These are phyloP conservation scores for Macrophomina tecta DNA, from an alignment of 2,329 filamentous ascomycete genomes.

Conservation along the genomic window DNA sequence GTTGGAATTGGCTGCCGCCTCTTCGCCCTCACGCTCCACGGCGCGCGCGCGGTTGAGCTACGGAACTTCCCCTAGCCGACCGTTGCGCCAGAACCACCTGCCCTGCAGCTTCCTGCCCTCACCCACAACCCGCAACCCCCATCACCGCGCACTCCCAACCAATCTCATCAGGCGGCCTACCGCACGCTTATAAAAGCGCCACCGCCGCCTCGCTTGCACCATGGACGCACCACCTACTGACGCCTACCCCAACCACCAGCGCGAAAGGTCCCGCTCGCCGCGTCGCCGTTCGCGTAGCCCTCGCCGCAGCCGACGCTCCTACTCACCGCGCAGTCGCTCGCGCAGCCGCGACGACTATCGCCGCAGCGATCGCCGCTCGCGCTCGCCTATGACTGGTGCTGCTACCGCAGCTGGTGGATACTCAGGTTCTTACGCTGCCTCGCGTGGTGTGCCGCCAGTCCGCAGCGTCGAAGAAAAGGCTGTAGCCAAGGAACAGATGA, in stretches of 20 bases:
- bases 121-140: slow-evolving; percentile 22
- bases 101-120: slow-evolving; percentile 27
- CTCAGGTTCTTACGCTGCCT: slow-evolving; percentile 60
- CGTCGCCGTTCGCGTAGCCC: slow-evolving; percentile 63
- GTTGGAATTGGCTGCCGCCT: slow-evolving; percentile 16
- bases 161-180: slow-evolving; percentile 20
- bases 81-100: slow-evolving; percentile 27
- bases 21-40: slow-evolving; percentile 23
- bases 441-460: slow-evolving; percentile 52
- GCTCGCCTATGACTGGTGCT: slow-evolving; percentile 83
- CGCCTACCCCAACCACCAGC: slow-evolving; percentile 56
- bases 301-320: slow-evolving; percentile 63
- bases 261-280: slow-evolving; percentile 82
- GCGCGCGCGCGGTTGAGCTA: slow-evolving; percentile 26
- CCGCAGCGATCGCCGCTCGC: slow-evolving; percentile 62
- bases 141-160: slow-evolving; percentile 20
- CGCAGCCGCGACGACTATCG: slow-evolving; percentile 70
- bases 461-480: slow-evolving; percentile 84
- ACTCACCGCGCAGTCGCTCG: slow-evolving; percentile 71
- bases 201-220: slow-evolving; percentile 13
- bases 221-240: slow-evolving; percentile 28
- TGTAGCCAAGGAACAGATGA: slow-evolving; percentile 90
- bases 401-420: slow-evolving; percentile 72
- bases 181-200: slow-evolving; percentile 26
- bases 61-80: slow-evolving; percentile 29